Percentiles rank a stretch among this genome's conserved stretches.
Conservation (phyloP, 148 eudicot species). For the Cornus kousa region DNA sequence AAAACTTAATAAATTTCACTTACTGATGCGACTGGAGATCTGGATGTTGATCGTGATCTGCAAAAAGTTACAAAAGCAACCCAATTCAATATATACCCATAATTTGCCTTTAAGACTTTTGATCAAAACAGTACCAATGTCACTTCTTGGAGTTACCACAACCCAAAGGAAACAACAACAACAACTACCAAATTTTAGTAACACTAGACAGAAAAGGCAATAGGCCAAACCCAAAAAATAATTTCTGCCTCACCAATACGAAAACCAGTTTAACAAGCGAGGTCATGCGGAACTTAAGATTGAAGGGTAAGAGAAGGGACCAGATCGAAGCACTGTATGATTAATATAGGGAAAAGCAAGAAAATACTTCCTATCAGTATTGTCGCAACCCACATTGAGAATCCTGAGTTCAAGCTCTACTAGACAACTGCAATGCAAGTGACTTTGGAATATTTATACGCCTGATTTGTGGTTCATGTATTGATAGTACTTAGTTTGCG, state of each 20-base stretch:
- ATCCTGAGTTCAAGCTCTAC: conserved; percentile 29
- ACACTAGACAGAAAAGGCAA: neutral
- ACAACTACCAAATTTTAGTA: neutral
- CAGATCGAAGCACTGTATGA: neutral
- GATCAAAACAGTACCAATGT: conserved; percentile 10
- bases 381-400: neutral
- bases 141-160: conserved; percentile 6
- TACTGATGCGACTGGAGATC: conserved; percentile 33
- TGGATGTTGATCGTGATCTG: conserved; percentile 58
- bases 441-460: neutral
- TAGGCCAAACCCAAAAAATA: neutral
- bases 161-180: neutral
- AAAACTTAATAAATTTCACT: conserved; percentile 4
- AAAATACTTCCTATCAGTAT: conserved; percentile 10
- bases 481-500: conserved; percentile 8
- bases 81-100: neutral
- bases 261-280: conserved; percentile 8
- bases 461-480: conserved; percentile 16
- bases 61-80: conserved; percentile 18
- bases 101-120: neutral
- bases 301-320: conserved; percentile 16
- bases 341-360: neutral
- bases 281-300: conserved; percentile 15
- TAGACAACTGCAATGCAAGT: neutral
- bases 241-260: conserved; percentile 36